Evolutionary conservation across 2,329 filamentous ascomycete genomes (phyloP), one percentile per base, ranked within the genome.

Genomic region (Ophiostoma australiae): DNA sequence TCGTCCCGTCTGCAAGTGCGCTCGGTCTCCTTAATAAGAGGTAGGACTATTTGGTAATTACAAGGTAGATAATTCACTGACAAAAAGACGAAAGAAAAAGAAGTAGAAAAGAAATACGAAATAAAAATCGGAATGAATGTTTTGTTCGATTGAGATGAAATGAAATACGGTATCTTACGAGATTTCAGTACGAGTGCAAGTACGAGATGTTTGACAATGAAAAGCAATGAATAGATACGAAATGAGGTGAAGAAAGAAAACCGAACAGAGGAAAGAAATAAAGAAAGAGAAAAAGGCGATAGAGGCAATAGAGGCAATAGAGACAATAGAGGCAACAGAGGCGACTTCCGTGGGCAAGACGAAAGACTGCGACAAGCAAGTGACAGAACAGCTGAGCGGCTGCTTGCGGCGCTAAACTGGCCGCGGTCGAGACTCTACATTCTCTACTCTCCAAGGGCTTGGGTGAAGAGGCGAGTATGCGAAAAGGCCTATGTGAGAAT

Each of bases 1-100:
- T 63, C 52, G 52, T 58, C n/a, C 52, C 52, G 52, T 58, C 52
- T 58, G 52, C 52, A 58, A 27, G 52, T 27, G 52, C 52, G n/a
- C 52, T 27, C 27, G 15, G 52, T 58, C 52, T 27, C 11, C 44
- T 48, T 48, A n/a, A 48, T 48, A 6, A n/a, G 44, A 48, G 44
- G 37, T 39, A 39, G 44, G n/a, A 48, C 7, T n/a, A 20, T 17
- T 20, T 17, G 6, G 17, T 44, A 44, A 5, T 31, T 31, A 31
- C 5, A 48, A 15, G 13, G 37, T 41, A 13, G 39, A 20, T n/a
- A 39, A 20, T n/a, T n/a, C 2, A n/a, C 20, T 3, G 44, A 48
- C 20, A n/a, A 20, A 48, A 48, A 48, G 10, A 39, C 13, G 37
- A 39, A 39, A 39, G 17, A 48, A n/a, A 39, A 39, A 39, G 17